phyloP scores from a whole-genome alignment of 805 yeast genomes.

The Zygoascus flipseniorum region DNA sequence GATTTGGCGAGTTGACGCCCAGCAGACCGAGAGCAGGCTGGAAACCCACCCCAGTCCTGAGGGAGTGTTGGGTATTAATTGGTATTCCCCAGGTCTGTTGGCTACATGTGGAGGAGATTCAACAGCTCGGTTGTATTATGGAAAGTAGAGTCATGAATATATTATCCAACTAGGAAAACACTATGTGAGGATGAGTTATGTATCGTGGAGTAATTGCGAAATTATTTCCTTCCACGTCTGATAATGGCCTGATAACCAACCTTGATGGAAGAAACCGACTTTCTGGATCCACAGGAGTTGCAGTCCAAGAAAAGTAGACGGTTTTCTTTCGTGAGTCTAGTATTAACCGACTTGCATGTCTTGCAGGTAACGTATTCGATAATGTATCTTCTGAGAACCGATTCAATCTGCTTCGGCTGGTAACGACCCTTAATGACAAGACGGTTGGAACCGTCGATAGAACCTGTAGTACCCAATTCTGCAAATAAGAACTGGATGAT shows the following conservation, averaged over 20 bases:
- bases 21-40: background rate
- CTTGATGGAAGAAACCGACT: conserved; percentile 95
- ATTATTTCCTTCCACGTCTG: conserved; percentile 20
- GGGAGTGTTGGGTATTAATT: conserved; percentile 7
- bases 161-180: background rate
- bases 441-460: conserved; percentile 96
- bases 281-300: conserved; percentile 94
- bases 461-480: conserved; percentile 98
- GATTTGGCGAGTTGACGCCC: conserved; percentile 9
- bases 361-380: conserved; percentile 97
- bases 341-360: conserved; percentile 97
- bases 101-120: conserved; percentile 8
- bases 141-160: background rate
- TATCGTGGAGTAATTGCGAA: background rate
- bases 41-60: conserved; percentile 2
- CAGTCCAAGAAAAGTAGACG: conserved; percentile 96
- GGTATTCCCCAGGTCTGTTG: conserved; percentile 3
- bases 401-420: conserved; percentile 95
- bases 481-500: conserved; percentile 94
- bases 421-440: conserved; percentile 96
- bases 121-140: conserved; percentile 1
- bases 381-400: conserved; percentile 91
- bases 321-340: conserved; percentile 93
- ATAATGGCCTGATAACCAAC: conserved; percentile 95
- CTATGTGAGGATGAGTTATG: background rate